Evolutionary conservation across 495 filamentous ascomycete genomes (phyloP), one percentile per base, ranked within the genome.

Genomic region (Cercophora newfieldiana): DNA sequence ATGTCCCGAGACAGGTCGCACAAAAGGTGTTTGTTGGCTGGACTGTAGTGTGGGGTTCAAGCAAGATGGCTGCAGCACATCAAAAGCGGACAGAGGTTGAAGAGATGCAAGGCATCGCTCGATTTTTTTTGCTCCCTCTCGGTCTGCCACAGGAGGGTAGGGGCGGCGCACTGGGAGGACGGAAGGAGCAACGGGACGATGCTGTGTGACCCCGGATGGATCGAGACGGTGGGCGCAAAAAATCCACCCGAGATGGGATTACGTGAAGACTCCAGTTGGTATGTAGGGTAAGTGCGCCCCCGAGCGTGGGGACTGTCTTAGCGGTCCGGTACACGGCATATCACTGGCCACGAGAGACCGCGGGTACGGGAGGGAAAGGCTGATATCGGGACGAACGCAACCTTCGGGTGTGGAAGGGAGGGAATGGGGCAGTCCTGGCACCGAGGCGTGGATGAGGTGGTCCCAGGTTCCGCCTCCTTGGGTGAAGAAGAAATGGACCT

Each of bases 151-250:
- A 26, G 7, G 3, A 22, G 7, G 28, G 25, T n/a, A 50, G 37
- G 54, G 18, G 12, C n/a, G 21, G 44, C 24, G 37, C 21, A 26
- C 19, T 50, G 12, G 44, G 37, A n/a, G 16, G 21, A n/a, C 56
- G 56, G 30, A 47, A n/a, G 29, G 56, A 44, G n/a, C 59, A 37
- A 61, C 31, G 58, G 31, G 44, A 51, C 18, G n/a, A 61, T 61
- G 59, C 24, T 61, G 59, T 61, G 37, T 21, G 48, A 50, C 59
- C 44, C 18, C 25, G 22, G 18, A 49, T 16, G 14, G 12, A 24
- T 24, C 33, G 30, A 1, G 19, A 26, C 8, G 21, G 24, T 25
- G 21, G 44, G 44, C 24, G 28, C 16, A 29, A 56, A 30, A n/a
- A 30, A n/a, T n/a, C 22, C 18, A 56, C 26, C 54, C 26, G 49